Evolutionary conservation across 2,329 filamentous ascomycete species (phyloP).

Genomic region (Anisogramma anomala): DNA sequence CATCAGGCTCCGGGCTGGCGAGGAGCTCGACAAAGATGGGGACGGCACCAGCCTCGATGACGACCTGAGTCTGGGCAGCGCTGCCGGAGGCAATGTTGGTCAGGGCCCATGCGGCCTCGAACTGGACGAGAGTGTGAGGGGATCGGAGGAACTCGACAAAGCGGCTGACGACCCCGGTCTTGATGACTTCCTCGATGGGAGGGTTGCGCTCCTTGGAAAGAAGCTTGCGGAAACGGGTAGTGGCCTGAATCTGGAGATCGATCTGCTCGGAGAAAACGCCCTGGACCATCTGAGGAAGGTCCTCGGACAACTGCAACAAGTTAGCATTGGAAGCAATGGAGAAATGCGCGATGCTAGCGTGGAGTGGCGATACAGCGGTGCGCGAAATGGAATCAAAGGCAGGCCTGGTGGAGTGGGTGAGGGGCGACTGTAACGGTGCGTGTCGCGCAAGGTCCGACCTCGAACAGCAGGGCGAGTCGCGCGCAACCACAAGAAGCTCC

Average conservation of each 20-base stretch:
- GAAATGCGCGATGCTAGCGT: background rate
- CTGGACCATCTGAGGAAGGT: slow-evolving; percentile 94
- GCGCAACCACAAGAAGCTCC: background rate
- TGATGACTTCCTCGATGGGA: slow-evolving; percentile 97
- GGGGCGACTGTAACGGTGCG: background rate
- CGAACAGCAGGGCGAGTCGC: slow-evolving; percentile 1
- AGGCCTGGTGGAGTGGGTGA: slow-evolving; percentile 10
- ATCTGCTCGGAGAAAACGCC: slow-evolving; percentile 99
- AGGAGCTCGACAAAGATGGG: slow-evolving; percentile 97
- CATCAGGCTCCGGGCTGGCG: slow-evolving; percentile 91
- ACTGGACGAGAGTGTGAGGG: slow-evolving; percentile 94
- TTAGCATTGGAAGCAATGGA: slow-evolving; percentile 18
- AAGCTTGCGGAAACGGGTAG: slow-evolving; percentile 96
- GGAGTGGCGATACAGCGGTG: background rate
- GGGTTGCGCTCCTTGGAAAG: slow-evolving; percentile 98
- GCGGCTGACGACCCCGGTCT: slow-evolving; percentile 92
- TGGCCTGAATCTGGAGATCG: slow-evolving; percentile 92
- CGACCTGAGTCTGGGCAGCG: slow-evolving; percentile 93
- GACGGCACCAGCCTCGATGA: slow-evolving; percentile 95
- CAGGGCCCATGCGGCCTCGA: slow-evolving; percentile 96
- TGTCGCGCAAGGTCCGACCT: slow-evolving; percentile 4
- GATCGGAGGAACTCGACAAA: slow-evolving; percentile 98
- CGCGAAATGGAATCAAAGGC: too few relatives aligned
- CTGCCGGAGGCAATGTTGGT: slow-evolving; percentile 99
- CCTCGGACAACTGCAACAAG: slow-evolving; percentile 70